These are phyloP conservation scores for Rubus parviflorus DNA, from an alignment of 306 rosid species.

Conservation along the genomic window DNA sequence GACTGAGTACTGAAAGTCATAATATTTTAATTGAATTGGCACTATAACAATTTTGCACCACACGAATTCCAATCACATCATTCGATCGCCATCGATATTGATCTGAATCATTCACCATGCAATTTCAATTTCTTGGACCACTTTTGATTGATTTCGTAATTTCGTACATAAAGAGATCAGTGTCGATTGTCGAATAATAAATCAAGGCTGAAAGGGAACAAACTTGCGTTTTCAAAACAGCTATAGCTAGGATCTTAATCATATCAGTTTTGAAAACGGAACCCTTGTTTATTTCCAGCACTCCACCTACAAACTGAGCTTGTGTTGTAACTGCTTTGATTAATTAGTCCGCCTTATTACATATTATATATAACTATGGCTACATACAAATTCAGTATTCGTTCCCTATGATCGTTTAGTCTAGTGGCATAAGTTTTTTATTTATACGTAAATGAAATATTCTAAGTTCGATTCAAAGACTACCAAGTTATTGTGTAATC, in stretches of 20 bases:
- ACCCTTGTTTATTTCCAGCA: neutral
- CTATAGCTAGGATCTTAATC: neutral
- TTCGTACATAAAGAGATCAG: neutral
- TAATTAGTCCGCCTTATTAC: neutral
- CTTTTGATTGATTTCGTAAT: neutral
- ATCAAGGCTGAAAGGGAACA: neutral
- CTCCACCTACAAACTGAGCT: neutral
- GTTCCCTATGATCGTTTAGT: too few species aligned
- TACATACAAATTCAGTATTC: too few species aligned
- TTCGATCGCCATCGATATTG: neutral
- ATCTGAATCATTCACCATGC: neutral
- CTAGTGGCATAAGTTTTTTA: too few species aligned
- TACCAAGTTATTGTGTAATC: neutral
- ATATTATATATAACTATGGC: too few species aligned
- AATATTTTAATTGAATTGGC: neutral
- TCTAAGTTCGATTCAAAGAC: too few species aligned
- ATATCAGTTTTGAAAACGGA: neutral
- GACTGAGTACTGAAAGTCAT: neutral
- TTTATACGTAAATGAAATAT: too few species aligned
- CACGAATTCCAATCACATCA: neutral
- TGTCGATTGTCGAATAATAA: neutral
- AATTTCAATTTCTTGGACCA: neutral
- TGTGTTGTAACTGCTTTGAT: neutral
- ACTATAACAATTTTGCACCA: neutral
- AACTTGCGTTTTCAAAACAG: neutral